These are phyloP conservation scores for Alternaria hordeiaustralica DNA, from an alignment of 2,329 filamentous ascomycete species.

Conservation along the genomic window DNA sequence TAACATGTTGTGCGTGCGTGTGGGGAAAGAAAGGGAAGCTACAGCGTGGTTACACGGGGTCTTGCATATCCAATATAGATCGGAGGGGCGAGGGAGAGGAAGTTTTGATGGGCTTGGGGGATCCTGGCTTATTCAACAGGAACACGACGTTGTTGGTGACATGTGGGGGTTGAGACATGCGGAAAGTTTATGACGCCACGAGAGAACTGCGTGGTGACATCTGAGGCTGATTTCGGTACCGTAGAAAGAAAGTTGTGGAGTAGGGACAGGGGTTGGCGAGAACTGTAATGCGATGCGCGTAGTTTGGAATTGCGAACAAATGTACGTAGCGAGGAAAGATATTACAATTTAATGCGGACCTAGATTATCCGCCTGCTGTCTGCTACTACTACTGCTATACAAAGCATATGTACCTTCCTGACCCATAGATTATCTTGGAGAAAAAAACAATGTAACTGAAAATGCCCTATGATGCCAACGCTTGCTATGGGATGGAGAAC, in stretches of 20 bases:
- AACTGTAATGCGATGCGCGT: background rate
- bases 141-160: conserved; percentile 1
- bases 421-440: conserved; percentile 5
- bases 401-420: conserved; percentile 22
- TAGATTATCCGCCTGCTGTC: conserved; percentile 2
- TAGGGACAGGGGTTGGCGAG: background rate
- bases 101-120: background rate
- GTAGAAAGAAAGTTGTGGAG: background rate
- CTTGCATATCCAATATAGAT: background rate
- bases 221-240: background rate
- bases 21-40: background rate
- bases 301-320: background rate
- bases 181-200: conserved; percentile 6
- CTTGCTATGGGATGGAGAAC: conserved; percentile 31
- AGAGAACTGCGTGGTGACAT: conserved; percentile 4
- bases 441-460: conserved; percentile 16
- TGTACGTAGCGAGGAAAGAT: conserved; percentile 5
- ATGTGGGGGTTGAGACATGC: background rate
- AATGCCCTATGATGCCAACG: conserved; percentile 15
- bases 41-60: background rate
- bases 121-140: conserved; percentile 8
- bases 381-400: conserved; percentile 15
- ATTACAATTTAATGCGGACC: conserved; percentile 22
- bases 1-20: background rate
- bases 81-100: too few relatives aligned